phyloP scores from a whole-genome alignment of 2,329 filamentous ascomycete genomes.

The Passalora sequoiae region DNA sequence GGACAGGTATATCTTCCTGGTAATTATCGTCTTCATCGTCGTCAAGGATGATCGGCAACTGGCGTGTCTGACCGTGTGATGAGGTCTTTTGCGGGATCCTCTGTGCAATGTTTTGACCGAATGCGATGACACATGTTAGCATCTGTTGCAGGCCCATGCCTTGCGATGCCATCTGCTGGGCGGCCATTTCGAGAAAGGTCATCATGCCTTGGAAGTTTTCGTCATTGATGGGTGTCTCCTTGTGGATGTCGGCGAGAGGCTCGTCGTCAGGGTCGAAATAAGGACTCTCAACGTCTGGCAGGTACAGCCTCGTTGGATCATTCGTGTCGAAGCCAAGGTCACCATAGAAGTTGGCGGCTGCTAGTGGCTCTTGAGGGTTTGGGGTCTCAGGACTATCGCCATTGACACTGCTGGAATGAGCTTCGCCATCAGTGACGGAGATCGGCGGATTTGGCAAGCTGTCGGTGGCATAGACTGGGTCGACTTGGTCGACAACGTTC shows the following conservation, averaged over 20 bases:
- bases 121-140: not conserved
- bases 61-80: not conserved
- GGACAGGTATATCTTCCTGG: too few species aligned
- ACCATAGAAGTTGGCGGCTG: not conserved
- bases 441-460: not conserved
- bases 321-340: not conserved
- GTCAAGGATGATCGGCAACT: not conserved
- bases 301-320: not conserved
- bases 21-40: not conserved
- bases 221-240: not conserved
- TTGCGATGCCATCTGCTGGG: not conserved
- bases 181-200: not conserved
- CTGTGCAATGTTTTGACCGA: not conserved
- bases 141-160: conserved; percentile 1
- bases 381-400: not conserved
- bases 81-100: not conserved
- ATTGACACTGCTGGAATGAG: not conserved
- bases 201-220: not conserved
- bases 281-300: not conserved
- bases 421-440: not conserved
- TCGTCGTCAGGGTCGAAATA: not conserved
- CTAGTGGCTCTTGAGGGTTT: not conserved
- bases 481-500: not conserved
- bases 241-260: not conserved
- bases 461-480: not conserved